phyloP scores from a whole-genome alignment of 768 basidiomycete species.

The Leccinum broughii region DNA sequence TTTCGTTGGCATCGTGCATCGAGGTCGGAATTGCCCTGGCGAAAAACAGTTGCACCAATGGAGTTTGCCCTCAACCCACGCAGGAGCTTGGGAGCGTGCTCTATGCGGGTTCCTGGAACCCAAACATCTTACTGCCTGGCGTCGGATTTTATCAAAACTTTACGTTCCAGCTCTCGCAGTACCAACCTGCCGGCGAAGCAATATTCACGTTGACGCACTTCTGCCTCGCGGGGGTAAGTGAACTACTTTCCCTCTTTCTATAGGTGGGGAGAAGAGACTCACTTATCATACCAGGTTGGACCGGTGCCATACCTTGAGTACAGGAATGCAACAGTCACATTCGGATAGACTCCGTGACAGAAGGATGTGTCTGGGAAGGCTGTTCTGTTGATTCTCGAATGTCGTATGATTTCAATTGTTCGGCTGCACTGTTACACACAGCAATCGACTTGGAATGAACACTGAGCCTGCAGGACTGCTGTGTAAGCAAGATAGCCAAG shows the following conservation, averaged over 20 bases:
- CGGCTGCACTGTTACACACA: neutral
- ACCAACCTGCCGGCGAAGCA: conserved; percentile 13
- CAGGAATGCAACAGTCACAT: conserved; percentile 20
- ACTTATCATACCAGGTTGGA: conserved; percentile 12
- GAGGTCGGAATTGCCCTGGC: conserved; percentile 24
- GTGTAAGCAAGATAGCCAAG: neutral
- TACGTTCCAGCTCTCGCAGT: conserved; percentile 11
- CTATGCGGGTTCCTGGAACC: conserved; percentile 23
- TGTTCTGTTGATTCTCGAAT: neutral
- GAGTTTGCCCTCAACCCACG: conserved; percentile 16
- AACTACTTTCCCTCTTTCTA: neutral
- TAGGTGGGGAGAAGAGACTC: neutral
- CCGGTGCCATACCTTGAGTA: conserved; percentile 22
- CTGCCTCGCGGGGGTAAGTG: conserved; percentile 16
- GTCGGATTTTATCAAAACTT: conserved; percentile 25
- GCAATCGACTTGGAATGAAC: neutral
- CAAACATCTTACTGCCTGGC: neutral
- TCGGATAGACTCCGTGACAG: neutral
- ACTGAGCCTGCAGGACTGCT: neutral
- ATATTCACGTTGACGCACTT: conserved; percentile 23
- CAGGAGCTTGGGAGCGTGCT: conserved; percentile 18
- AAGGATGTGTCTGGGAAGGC: neutral
- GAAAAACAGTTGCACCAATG: conserved; percentile 18
- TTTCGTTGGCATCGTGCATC: conserved; percentile 18
- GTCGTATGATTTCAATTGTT: neutral